Evolutionary conservation across 2,329 filamentous ascomycete genomes (phyloP).

Genomic region (Orbilia javanica): DNA sequence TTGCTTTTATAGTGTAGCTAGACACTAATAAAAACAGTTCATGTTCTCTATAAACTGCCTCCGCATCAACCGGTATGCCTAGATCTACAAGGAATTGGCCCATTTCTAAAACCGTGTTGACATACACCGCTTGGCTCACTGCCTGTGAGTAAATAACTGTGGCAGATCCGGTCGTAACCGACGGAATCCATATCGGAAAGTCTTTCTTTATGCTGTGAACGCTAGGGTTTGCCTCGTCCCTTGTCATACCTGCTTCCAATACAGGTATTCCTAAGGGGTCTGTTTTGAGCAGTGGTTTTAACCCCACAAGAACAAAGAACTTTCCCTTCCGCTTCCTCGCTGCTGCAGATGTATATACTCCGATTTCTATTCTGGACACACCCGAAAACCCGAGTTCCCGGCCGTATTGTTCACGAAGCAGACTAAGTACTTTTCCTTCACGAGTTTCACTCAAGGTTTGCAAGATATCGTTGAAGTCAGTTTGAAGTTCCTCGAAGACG

Average conservation of each 20-base stretch:
- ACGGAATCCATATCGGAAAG: background rate
- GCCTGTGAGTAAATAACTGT: background rate
- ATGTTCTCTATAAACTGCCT: background rate
- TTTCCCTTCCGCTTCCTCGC: background rate
- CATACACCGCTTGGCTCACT: background rate
- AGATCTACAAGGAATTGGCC: background rate
- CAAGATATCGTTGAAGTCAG: background rate
- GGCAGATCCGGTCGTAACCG: background rate
- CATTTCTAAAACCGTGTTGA: background rate
- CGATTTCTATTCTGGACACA: background rate
- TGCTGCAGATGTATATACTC: background rate
- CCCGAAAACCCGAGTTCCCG: background rate
- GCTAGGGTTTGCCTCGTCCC: background rate
- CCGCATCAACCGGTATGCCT: background rate
- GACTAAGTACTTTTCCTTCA: background rate
- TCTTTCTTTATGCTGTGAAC: background rate
- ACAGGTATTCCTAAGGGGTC: too few relatives aligned
- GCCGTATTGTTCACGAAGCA: background rate
- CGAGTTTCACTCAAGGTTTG: background rate
- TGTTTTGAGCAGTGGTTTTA: background rate
- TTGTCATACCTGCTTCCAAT: too few relatives aligned
- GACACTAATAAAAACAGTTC: background rate
- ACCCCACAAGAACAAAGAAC: background rate
- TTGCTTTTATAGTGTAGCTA: too few relatives aligned
- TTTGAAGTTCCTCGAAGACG: background rate